A percentile compares a stretch with the other conserved stretches of the same genome.
Evolutionary conservation across 2,329 filamentous ascomycete species (phyloP).

Genomic region (Leptographium flavum): DNA sequence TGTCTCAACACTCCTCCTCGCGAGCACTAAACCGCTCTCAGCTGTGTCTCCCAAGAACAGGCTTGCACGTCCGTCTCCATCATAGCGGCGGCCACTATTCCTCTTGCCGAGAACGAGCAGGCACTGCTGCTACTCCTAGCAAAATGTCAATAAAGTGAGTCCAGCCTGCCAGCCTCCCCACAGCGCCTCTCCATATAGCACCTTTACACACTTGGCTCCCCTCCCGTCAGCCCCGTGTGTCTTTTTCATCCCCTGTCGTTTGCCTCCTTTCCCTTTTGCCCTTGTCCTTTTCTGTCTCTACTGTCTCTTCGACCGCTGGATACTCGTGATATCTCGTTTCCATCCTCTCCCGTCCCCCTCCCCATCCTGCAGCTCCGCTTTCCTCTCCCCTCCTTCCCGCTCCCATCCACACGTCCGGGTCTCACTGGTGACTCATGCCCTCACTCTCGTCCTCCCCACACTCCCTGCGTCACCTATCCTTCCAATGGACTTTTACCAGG

Average conservation of each 20-base stretch:
- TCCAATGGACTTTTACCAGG: constrained; percentile 12
- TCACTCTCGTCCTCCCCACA: constrained; percentile 2
- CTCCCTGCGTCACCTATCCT: constrained; percentile 4
- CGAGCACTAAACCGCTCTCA: constrained; percentile 1
- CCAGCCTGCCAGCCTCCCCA: neutral
- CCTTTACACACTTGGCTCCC: neutral
- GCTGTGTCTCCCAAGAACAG: no score
- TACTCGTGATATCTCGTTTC: neutral
- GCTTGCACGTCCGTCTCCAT: neutral
- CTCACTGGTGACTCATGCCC: neutral
- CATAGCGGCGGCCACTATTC: neutral
- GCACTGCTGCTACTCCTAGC: neutral
- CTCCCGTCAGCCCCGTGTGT: no score
- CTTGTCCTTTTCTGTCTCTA: neutral
- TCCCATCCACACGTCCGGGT: neutral
- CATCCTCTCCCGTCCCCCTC: neutral
- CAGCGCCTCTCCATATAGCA: neutral
- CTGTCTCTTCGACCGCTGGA: neutral
- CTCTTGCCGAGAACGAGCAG: neutral
- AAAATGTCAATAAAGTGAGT: constrained; percentile 6
- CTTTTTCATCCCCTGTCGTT: neutral
- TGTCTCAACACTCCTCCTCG: neutral
- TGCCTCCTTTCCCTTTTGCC: neutral
- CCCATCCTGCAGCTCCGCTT: neutral
- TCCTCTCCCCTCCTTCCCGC: neutral